A percentile compares a stretch with the other conserved stretches of the same genome.
These are phyloP conservation scores for Kwoniella botswanensis DNA, from an alignment of 768 basidiomycete genomes.

Conservation along the genomic window DNA sequence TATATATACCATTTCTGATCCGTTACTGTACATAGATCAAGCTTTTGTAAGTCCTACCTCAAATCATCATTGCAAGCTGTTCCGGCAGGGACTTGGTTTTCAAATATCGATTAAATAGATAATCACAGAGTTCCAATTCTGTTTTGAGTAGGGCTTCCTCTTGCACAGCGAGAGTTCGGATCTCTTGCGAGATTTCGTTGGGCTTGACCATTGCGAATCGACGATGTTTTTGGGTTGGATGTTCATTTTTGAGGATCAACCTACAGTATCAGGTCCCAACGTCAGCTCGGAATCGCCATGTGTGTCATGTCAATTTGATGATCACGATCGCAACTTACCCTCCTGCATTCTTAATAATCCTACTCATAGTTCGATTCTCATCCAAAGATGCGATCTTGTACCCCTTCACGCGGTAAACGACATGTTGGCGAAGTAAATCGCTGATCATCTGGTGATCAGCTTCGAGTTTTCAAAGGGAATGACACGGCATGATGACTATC, in stretches of 20 bases:
- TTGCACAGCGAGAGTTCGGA: neutral
- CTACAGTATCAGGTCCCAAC: too few species aligned
- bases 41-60: too few species aligned
- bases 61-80: conserved; percentile 59
- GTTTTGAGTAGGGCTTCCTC: neutral
- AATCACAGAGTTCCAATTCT: neutral
- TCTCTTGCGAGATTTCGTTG: neutral
- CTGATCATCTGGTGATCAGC: neutral
- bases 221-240: neutral
- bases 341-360: neutral
- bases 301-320: too few species aligned
- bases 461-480: neutral
- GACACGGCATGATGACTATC: neutral
- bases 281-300: too few species aligned
- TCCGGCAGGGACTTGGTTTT: neutral
- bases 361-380: neutral
- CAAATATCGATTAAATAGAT: neutral
- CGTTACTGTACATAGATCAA: too few species aligned
- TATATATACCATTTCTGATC: too few species aligned
- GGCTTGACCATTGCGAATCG: neutral
- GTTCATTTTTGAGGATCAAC: too few species aligned
- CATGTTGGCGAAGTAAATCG: neutral
- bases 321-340: neutral
- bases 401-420: neutral
- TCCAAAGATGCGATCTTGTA: neutral